Base-by-base conservation (phyloP, 345 rosid species). In the Linum tenue region DNA sequence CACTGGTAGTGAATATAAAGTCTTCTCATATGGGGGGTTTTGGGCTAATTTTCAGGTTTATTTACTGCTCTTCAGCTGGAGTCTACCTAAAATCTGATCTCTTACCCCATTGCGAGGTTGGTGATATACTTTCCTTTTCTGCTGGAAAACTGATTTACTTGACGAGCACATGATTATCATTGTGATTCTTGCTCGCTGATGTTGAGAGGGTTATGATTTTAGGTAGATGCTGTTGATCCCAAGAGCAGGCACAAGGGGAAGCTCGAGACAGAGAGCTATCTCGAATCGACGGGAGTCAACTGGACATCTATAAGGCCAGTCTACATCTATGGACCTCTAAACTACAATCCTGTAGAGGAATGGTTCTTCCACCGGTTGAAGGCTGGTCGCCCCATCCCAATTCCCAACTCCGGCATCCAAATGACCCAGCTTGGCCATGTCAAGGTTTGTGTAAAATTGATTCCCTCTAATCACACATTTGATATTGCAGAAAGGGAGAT, bases 191-290 rank as follows among this genome's bases (percentile, higher is more conserved):
- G 31, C 31, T 22, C 0, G 31, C 31, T 22, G 31, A 22, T 22
- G 31, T 22, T 22, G 31, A 22, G 31, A 48, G 64, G 68, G 56
- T 62, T 64, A 63, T 57, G 37, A 22, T 22, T 22, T 22, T 71
- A 88, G 97, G 69, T 17, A 41, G 99, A 90, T 82, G 86, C 97
- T 42, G 97, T 94, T 60, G 99, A 94, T 67, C 97, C 99, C 1
- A 88, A 94, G 82, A 94, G 99, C 67, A 81, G 99, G 84, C 97
- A 94, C 85, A 88, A 85, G 89, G 99, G 97, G 69, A 90, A 94
- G 82, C 88, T 90, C 44, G 90, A 82, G 62, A 88, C 99, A 0
- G 99, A 94, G 77, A 81, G 75, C 76, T 70, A 88, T 48, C 72
- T 88, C 22, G 72, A 70, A 67, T 76, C 89, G 63, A 94, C 72